Evolutionary conservation across 805 yeast genomes (phyloP).

Genomic region (Spencermartinsiella europaea): DNA sequence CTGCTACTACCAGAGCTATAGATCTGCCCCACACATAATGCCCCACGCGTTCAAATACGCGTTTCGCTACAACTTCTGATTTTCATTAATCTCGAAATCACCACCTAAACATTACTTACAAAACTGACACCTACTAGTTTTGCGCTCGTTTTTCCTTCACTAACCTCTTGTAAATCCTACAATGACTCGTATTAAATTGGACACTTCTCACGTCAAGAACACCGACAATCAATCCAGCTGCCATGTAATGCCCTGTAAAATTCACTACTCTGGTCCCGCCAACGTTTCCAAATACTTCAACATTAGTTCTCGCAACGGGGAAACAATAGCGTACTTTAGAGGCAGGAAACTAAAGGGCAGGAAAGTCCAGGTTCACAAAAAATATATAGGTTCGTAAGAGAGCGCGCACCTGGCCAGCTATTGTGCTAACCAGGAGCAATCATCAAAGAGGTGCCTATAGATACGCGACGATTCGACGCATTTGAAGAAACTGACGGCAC

Average conservation of each 20-base stretch:
- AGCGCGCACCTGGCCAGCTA: neutral
- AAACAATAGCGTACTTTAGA: conserved; percentile 18
- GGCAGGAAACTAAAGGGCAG: conserved; percentile 20
- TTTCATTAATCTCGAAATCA: too few relatives aligned
- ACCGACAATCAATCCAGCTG: conserved; percentile 9
- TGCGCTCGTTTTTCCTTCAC: too few relatives aligned
- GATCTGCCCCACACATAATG: too few relatives aligned
- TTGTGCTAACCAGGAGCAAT: conserved; percentile 4
- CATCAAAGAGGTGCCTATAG: conserved; percentile 6
- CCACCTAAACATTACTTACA: neutral
- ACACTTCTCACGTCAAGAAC: neutral
- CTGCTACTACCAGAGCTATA: too few relatives aligned
- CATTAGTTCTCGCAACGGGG: conserved; percentile 2
- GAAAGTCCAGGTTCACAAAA: conserved; percentile 13
- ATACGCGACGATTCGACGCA: conserved; percentile 3
- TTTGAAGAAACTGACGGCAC: conserved; percentile 3
- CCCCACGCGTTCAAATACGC: too few relatives aligned
- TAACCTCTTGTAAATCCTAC: too few relatives aligned
- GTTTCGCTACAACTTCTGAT: too few relatives aligned
- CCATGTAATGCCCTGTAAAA: conserved; percentile 27
- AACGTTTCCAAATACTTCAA: conserved; percentile 21
- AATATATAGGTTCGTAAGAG: conserved; percentile 14
- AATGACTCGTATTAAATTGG: neutral
- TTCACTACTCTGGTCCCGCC: conserved; percentile 24
- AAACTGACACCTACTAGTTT: neutral